A percentile compares a stretch with the other conserved stretches of the same genome.
Evolutionary conservation across 2,329 filamentous ascomycete species (phyloP).

Genomic region (Aspergillus puulaauensis): DNA sequence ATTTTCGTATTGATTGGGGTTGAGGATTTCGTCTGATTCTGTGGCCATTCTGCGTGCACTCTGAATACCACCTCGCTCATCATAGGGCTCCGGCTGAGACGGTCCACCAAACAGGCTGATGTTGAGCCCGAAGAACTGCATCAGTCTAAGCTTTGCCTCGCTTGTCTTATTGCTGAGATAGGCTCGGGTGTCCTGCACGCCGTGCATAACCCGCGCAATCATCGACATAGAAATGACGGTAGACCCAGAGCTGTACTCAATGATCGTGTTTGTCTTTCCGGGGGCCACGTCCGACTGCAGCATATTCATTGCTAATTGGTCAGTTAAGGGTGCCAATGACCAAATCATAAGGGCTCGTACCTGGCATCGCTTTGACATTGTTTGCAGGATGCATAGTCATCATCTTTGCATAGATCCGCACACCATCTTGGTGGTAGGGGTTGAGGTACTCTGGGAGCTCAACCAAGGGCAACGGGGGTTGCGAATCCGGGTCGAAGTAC

Average conservation of each 20-base stretch:
- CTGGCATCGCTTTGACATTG: constrained; percentile 64
- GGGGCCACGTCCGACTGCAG: constrained; percentile 45
- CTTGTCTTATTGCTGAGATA: constrained; percentile 62
- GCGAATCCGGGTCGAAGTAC: constrained; percentile 60
- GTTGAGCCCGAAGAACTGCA: constrained; percentile 61
- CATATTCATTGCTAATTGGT: constrained; percentile 49
- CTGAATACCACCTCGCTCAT: constrained; percentile 55
- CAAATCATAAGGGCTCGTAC: constrained; percentile 6
- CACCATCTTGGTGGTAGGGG: constrained; percentile 56
- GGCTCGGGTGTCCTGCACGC: constrained; percentile 53
- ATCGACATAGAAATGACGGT: constrained; percentile 63
- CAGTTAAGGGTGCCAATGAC: neutral
- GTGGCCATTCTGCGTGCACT: constrained; percentile 46
- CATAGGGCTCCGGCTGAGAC: constrained; percentile 56
- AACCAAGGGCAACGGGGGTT: constrained; percentile 60
- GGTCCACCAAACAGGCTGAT: constrained; percentile 61
- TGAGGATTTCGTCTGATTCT: constrained; percentile 46
- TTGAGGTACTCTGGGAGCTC: constrained; percentile 60
- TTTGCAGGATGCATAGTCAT: constrained; percentile 64
- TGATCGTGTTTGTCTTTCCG: constrained; percentile 51
- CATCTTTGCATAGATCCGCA: constrained; percentile 66
- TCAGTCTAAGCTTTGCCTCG: constrained; percentile 52
- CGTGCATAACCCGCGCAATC: constrained; percentile 53
- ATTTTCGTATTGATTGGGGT: constrained; percentile 60
- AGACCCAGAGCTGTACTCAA: constrained; percentile 63